phyloP scores from a whole-genome alignment of 2,329 filamentous ascomycete genomes.

The Phoma sp. region DNA sequence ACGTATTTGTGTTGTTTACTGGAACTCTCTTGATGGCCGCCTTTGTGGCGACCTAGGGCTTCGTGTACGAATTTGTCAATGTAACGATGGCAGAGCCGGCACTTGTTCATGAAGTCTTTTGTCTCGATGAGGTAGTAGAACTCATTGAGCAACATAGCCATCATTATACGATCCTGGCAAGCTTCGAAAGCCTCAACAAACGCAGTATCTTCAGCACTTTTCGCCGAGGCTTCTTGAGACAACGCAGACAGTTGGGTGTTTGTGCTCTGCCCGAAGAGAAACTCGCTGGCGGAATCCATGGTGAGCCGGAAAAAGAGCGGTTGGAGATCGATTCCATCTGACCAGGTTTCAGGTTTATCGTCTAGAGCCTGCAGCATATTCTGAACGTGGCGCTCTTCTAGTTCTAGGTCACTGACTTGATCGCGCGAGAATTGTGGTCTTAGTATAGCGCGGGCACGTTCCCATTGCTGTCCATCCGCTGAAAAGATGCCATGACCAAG shows the following conservation, averaged over 20 bases:
- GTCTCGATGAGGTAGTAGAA: not conserved
- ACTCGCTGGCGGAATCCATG: slow-evolving; percentile 41
- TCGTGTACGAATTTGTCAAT: slow-evolving; percentile 39
- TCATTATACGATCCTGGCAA: not conserved
- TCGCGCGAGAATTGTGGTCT: slow-evolving; percentile 46
- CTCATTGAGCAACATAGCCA: slow-evolving; percentile 2
- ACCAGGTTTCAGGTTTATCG: not conserved
- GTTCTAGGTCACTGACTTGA: slow-evolving; percentile 47
- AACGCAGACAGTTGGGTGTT: slow-evolving; percentile 6
- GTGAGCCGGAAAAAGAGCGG: slow-evolving; percentile 47
- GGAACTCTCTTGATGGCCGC: not conserved
- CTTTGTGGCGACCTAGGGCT: slow-evolving; percentile 17
- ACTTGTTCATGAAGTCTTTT: not conserved
- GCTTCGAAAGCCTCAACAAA: not conserved
- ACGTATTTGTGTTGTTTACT: not conserved
- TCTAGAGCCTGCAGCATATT: slow-evolving; percentile 13
- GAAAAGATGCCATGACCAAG: slow-evolving; percentile 26
- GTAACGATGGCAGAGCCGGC: not conserved
- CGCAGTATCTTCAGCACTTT: not conserved
- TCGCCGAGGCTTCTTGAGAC: not conserved
- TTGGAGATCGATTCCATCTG: slow-evolving; percentile 26
- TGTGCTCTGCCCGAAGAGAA: slow-evolving; percentile 39
- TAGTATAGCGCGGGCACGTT: slow-evolving; percentile 45
- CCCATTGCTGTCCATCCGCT: slow-evolving; percentile 45
- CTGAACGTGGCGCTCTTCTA: slow-evolving; percentile 44